Conservation (phyloP, 1,139 yeast species). For the Blastobotrys raffinosifermentans region DNA sequence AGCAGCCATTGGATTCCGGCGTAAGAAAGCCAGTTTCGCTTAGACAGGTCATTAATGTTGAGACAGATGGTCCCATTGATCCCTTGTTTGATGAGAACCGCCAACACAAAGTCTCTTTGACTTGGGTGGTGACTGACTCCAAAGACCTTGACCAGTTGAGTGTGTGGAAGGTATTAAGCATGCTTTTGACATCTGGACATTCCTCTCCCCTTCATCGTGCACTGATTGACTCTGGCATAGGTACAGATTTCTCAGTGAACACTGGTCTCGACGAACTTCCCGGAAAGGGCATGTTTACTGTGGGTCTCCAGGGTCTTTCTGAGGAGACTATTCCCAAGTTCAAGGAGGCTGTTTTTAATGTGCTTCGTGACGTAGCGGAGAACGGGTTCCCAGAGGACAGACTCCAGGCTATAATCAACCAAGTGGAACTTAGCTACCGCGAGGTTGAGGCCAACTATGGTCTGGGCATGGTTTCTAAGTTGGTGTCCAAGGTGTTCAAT, state of each 20-base stretch:
- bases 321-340: slow-evolving; percentile 42
- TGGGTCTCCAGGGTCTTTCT: slow-evolving; percentile 78
- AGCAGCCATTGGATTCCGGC: slow-evolving; percentile 15
- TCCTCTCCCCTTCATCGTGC: slow-evolving; percentile 83
- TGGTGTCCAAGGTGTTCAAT: slow-evolving; percentile 82
- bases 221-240: slow-evolving; percentile 76
- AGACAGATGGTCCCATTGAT: slow-evolving; percentile 71
- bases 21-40: slow-evolving; percentile 44
- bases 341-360: slow-evolving; percentile 41
- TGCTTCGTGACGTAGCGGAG: slow-evolving; percentile 31
- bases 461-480: slow-evolving; percentile 61
- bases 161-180: slow-evolving; percentile 64
- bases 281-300: slow-evolving; percentile 67
- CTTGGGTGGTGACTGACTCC: slow-evolving; percentile 83
- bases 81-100: slow-evolving; percentile 66
- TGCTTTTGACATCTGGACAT: slow-evolving; percentile 82
- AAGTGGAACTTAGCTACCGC: slow-evolving; percentile 74
- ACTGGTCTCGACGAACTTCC: slow-evolving; percentile 85
- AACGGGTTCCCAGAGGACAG: slow-evolving; percentile 52
- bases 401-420: slow-evolving; percentile 81
- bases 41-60: slow-evolving; percentile 32
- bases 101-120: slow-evolving; percentile 73
- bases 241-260: slow-evolving; percentile 82
- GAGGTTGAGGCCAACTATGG: slow-evolving; percentile 93
- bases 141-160: slow-evolving; percentile 64